phyloP scores from a whole-genome alignment of 768 basidiomycete species.

The Gyrodon lividus region DNA sequence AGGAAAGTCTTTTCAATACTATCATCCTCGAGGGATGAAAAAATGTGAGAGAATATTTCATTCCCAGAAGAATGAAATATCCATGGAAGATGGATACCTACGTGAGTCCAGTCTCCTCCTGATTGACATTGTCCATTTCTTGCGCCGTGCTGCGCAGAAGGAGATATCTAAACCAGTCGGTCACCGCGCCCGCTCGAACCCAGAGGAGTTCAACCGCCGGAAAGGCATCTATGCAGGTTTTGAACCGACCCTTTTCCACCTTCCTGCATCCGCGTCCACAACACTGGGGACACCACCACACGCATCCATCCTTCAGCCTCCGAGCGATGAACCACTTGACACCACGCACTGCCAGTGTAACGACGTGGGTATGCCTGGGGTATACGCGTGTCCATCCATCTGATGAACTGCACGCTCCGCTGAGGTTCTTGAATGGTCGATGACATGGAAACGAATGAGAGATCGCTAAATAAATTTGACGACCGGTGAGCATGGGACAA shows the following conservation, averaged over 20 bases:
- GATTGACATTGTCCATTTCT: no score
- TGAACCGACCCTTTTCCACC: slow-evolving; percentile 21
- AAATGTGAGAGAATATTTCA: no score
- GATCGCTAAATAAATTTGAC: no score
- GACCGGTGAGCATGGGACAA: no score
- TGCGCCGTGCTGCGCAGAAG: no score
- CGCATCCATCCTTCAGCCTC: slow-evolving; percentile 53
- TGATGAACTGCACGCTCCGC: slow-evolving; percentile 78
- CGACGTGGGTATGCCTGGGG: no score
- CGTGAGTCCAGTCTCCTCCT: no score
- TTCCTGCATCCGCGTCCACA: not conserved
- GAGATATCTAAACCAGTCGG: no score
- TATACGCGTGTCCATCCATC: slow-evolving; percentile 78
- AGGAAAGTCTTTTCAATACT: no score
- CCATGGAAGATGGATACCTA: no score
- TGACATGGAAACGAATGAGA: not conserved
- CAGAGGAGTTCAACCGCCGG: slow-evolving; percentile 5
- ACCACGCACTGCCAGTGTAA: slow-evolving; percentile 52
- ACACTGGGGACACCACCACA: not conserved
- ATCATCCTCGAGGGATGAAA: no score
- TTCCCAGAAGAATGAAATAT: no score
- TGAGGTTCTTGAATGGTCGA: slow-evolving; percentile 69
- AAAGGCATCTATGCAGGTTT: slow-evolving; percentile 14
- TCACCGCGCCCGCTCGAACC: not conserved
- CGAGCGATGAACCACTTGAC: slow-evolving; percentile 42